Conservation (phyloP, 2,329 filamentous ascomycete genomes). For the Didymella sp. region DNA sequence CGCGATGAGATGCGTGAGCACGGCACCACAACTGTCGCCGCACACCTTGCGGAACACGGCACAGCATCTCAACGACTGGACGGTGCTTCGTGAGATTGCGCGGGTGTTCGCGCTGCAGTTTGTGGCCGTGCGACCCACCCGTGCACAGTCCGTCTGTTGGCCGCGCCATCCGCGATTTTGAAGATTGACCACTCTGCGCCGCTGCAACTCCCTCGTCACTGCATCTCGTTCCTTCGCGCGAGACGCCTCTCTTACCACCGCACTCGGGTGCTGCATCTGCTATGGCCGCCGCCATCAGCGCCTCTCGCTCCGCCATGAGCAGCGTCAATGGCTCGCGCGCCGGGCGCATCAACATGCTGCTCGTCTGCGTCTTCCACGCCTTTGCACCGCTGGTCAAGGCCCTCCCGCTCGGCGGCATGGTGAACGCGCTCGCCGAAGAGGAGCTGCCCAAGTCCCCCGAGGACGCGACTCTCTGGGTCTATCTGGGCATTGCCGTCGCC, state of each 20-base stretch:
- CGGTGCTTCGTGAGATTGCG: background rate
- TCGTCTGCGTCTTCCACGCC: constrained; percentile 42
- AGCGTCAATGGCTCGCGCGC: constrained; percentile 40
- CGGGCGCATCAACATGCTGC: constrained; percentile 36
- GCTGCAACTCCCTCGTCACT: constrained; percentile 1
- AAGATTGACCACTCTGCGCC: constrained; percentile 11
- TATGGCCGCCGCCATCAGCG: constrained; percentile 43
- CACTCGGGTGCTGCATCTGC: constrained; percentile 26
- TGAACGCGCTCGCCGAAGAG: constrained; percentile 35
- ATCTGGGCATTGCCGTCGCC: constrained; percentile 77
- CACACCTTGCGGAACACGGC: constrained; percentile 2
- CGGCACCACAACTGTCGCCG: background rate
- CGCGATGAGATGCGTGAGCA: background rate
- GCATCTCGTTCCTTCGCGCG: constrained; percentile 7
- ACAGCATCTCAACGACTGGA: constrained; percentile 1
- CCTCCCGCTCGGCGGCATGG: constrained; percentile 39
- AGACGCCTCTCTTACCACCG: constrained; percentile 7
- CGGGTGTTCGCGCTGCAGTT: constrained; percentile 4
- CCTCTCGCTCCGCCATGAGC: constrained; percentile 16
- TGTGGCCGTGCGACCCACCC: constrained; percentile 7
- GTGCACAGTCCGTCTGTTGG: constrained; percentile 2
- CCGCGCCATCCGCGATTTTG: constrained; percentile 15
- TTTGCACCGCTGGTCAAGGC: constrained; percentile 45
- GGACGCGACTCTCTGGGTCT: constrained; percentile 77
- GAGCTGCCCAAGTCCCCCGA: constrained; percentile 49